These are phyloP conservation scores for Penicillium longicatenatum DNA, from an alignment of 495 filamentous ascomycete species.

Conservation along the genomic window DNA sequence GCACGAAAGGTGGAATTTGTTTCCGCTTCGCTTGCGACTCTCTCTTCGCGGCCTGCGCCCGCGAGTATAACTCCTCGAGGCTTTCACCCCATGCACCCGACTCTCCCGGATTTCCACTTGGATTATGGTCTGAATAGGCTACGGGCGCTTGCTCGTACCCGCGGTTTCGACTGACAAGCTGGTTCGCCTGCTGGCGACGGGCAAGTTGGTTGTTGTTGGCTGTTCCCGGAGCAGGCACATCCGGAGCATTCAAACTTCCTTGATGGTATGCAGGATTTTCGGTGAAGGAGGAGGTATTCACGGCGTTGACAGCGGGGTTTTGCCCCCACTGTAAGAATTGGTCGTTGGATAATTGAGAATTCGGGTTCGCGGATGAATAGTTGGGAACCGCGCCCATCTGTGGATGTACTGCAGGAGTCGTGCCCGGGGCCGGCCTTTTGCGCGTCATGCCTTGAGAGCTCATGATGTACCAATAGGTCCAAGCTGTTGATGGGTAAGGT, in stretches of 20 bases:
- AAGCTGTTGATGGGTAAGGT: conserved; percentile 11
- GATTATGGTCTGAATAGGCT: conserved; percentile 49
- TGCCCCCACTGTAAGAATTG: conserved; percentile 59
- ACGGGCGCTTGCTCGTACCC: conserved; percentile 49
- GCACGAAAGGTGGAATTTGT: conserved; percentile 96
- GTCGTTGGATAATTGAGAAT: conserved; percentile 50
- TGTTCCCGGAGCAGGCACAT: conserved; percentile 46
- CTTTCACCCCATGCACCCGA: conserved; percentile 64
- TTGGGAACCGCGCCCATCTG: conserved; percentile 40
- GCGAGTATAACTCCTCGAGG: conserved; percentile 74
- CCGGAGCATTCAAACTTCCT: conserved; percentile 39
- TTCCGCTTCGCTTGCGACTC: conserved; percentile 86
- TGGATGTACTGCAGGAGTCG: conserved; percentile 58
- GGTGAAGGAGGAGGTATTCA: conserved; percentile 32
- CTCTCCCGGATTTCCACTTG: conserved; percentile 31
- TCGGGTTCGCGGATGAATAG: conserved; percentile 33
- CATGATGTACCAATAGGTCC: conserved; percentile 29
- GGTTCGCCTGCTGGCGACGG: conserved; percentile 60
- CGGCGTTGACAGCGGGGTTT: conserved; percentile 37
- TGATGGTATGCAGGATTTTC: conserved; percentile 46
- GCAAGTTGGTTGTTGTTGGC: conserved; percentile 65
- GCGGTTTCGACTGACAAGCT: conserved; percentile 55
- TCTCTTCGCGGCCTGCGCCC: conserved; percentile 72
- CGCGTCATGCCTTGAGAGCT: conserved; percentile 51
- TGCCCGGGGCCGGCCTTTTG: conserved; percentile 76